Evolutionary conservation across 306 rosid genomes (phyloP).

Genomic region (Canavalia gladiata): DNA sequence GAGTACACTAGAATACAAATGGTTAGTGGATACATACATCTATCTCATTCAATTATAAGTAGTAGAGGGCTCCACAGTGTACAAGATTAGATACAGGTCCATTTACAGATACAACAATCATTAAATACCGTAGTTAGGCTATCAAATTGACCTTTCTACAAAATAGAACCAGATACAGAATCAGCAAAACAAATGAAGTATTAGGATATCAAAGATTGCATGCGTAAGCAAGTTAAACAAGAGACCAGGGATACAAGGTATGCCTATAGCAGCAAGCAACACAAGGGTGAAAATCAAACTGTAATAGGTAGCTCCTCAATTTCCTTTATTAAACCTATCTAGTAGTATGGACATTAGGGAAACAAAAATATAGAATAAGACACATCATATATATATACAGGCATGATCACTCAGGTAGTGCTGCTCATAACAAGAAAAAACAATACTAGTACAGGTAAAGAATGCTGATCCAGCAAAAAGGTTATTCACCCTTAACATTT

Average conservation of each 20-base stretch:
- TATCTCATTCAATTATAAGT: slow-evolving; percentile 34
- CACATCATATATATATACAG: slow-evolving; percentile 72
- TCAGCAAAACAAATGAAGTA: slow-evolving; percentile 4
- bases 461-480: slow-evolving; percentile 53
- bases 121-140: background rate
- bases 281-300: slow-evolving; percentile 42
- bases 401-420: slow-evolving; percentile 53
- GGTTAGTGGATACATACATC: slow-evolving; percentile 30
- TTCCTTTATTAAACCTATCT: slow-evolving; percentile 57
- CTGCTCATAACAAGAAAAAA: slow-evolving; percentile 55
- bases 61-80: slow-evolving; percentile 24
- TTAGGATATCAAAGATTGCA: slow-evolving; percentile 30
- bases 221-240: slow-evolving; percentile 9
- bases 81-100: slow-evolving; percentile 40
- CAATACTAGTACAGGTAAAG: slow-evolving; percentile 66
- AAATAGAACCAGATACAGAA: slow-evolving; percentile 7
- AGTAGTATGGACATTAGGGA: slow-evolving; percentile 53
- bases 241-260: background rate
- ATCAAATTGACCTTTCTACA: background rate
- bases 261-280: slow-evolving; percentile 38
- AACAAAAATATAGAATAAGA: slow-evolving; percentile 57
- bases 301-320: slow-evolving; percentile 35
- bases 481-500: slow-evolving; percentile 69
- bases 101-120: slow-evolving; percentile 18
- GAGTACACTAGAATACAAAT: slow-evolving; percentile 32